A percentile compares a stretch with the other conserved stretches of the same genome.
phyloP scores from a whole-genome alignment of 164 flowering plant species.

The Liriodendron chinense region DNA sequence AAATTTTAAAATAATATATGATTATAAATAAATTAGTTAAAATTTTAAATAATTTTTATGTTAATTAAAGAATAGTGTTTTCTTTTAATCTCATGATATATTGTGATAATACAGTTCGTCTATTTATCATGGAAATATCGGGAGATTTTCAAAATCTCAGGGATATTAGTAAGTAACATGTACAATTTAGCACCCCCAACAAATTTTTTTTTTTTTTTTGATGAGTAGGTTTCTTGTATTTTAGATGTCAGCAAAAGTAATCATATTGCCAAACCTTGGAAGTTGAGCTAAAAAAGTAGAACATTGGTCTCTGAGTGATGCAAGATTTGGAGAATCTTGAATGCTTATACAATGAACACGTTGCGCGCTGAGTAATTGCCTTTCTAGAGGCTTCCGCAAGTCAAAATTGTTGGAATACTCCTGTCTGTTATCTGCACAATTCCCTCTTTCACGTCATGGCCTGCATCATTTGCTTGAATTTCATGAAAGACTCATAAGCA shows the following conservation, averaged over 20 bases:
- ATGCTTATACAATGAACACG: slow-evolving; percentile 65
- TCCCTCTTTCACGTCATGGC: not conserved
- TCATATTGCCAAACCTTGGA: slow-evolving; percentile 42
- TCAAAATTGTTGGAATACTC: slow-evolving; percentile 92
- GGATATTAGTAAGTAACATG: no score
- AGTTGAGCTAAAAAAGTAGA: slow-evolving; percentile 59
- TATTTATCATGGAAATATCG: no score
- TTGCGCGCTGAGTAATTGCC: slow-evolving; percentile 54
- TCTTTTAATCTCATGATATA: no score
- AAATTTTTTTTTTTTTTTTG: no score
- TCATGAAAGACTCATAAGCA: no score
- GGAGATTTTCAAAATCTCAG: no score
- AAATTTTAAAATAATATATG: no score
- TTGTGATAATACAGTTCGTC: no score
- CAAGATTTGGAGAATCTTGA: slow-evolving; percentile 44
- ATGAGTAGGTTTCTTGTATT: not conserved
- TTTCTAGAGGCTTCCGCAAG: slow-evolving; percentile 80
- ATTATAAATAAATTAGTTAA: no score
- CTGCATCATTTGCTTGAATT: not conserved
- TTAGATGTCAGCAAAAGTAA: not conserved
- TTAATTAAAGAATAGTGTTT: no score
- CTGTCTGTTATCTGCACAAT: slow-evolving; percentile 47
- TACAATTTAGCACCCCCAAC: no score
- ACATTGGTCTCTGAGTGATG: slow-evolving; percentile 56
- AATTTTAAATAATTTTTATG: no score